Evolutionary conservation across 495 filamentous ascomycete genomes (phyloP).

Genomic region (Melanomma pulvis-pyrius): DNA sequence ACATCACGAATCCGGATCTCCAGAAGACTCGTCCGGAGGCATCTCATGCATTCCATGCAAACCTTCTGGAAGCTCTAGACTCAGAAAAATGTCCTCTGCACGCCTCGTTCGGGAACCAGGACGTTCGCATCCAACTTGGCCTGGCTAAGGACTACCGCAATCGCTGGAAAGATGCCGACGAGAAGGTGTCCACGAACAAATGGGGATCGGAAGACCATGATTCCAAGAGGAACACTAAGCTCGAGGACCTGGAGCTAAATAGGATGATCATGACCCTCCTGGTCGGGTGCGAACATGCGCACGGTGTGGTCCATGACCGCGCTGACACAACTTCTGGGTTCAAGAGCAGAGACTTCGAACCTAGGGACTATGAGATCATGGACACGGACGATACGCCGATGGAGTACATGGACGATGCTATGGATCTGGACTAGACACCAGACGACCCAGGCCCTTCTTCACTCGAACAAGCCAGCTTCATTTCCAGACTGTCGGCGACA

Average conservation of each 20-base stretch:
- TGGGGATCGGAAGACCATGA: conserved; percentile 42
- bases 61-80: conserved; percentile 61
- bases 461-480: too few species aligned
- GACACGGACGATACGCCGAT: conserved; percentile 44
- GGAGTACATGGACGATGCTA: conserved; percentile 66
- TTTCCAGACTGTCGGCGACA: background rate
- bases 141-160: conserved; percentile 68
- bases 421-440: conserved; percentile 53
- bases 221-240: conserved; percentile 44
- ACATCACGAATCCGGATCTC: conserved; percentile 19
- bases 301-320: conserved; percentile 35
- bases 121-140: conserved; percentile 53
- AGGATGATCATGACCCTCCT: conserved; percentile 53
- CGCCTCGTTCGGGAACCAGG: conserved; percentile 52
- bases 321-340: background rate
- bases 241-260: conserved; percentile 54
- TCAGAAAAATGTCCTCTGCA: conserved; percentile 55
- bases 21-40: background rate
- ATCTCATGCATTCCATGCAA: conserved; percentile 64
- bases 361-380: background rate
- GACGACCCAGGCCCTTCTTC: background rate
- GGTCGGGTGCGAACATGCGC: conserved; percentile 46
- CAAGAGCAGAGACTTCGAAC: conserved; percentile 41
- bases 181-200: conserved; percentile 7
- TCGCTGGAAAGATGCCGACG: conserved; percentile 65